Evolutionary conservation across 768 basidiomycete genomes (phyloP), one percentile per base, ranked within the genome.

Genomic region (Auriculariales sp.): DNA sequence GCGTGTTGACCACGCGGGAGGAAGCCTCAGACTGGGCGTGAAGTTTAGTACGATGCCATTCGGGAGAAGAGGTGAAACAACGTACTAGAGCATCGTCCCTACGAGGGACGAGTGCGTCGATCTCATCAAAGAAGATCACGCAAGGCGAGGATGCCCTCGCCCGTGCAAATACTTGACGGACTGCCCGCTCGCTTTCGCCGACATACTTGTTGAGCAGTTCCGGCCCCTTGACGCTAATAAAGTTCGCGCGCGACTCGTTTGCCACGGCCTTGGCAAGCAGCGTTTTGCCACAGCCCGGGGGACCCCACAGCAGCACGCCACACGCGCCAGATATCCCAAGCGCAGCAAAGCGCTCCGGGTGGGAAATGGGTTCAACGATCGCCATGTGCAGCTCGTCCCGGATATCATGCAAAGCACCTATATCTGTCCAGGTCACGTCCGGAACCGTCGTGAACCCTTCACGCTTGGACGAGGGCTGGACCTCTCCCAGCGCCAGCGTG

Each of bases 181-280:
- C 90, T 0, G 94, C 94, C 24, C 89, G 70, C 62, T 98, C 94
- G 61, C 91, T 94, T 67, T 99, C 94, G 12, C 94, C 93, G 0
- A 98, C 93, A 57, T 98, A 98, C 89, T 99, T 99, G 69, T 99
- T 99, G 52, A 99, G 68, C 48, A 98, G 61, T 59, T 99, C 95
- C 0, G 95, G 95, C 0, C 95, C 95, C 59, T 98, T 98, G 47
- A 98, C 87, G 58, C 90, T 93, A 59, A 99, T 97, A 58, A 99
- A 98, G 64, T 92, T 98, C 11, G 95, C 95, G 54, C 78, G 71
- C 48, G 83, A 87, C 67, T 97, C 95, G 62, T 92, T 97, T 7
- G 95, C 95, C 3, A 98, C 94, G 0, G 94, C 95, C 62, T 97
- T 98, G 0, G 95, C 95, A n/a, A 99, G 69, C 27, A 99, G 61